Conservation (phyloP, 1,284 basidiomycete species). For the Ustilago nuda region DNA sequence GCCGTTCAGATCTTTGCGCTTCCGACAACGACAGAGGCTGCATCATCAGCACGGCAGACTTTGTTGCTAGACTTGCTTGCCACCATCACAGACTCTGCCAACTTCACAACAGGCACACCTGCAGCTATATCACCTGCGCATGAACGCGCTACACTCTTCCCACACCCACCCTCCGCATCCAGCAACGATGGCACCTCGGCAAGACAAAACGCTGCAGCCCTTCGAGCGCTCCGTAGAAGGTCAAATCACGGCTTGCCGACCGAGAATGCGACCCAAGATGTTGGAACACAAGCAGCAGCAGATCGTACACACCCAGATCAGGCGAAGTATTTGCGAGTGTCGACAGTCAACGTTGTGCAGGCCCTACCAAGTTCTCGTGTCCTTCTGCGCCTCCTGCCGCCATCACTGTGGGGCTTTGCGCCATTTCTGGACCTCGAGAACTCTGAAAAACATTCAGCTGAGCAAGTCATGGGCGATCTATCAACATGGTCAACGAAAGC, state of each 20-base stretch:
- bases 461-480: slow-evolving; percentile 12
- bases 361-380: slow-evolving; percentile 38
- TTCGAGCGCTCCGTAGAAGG: slow-evolving; percentile 25
- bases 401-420: slow-evolving; percentile 23
- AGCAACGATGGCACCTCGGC: slow-evolving; percentile 5
- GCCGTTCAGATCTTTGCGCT: slow-evolving; percentile 35
- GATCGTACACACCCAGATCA: slow-evolving; percentile 3
- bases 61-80: slow-evolving; percentile 24
- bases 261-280: not conserved
- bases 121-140: slow-evolving; percentile 19
- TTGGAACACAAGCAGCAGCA: not conserved
- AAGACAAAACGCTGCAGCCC: slow-evolving; percentile 31
- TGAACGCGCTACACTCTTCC: slow-evolving; percentile 20
- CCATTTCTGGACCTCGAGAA: slow-evolving; percentile 28
- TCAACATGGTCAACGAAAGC: slow-evolving; percentile 34
- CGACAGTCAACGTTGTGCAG: slow-evolving; percentile 30
- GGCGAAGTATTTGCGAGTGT: slow-evolving; percentile 19
- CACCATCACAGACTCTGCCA: slow-evolving; percentile 22
- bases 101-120: slow-evolving; percentile 2
- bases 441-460: not conserved
- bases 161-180: slow-evolving; percentile 2
- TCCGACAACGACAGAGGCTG: slow-evolving; percentile 4
- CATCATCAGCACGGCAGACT: slow-evolving; percentile 8
- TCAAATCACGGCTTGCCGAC: slow-evolving; percentile 37
- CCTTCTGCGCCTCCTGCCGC: slow-evolving; percentile 42